Base-by-base conservation (phyloP, 257 asterid genomes). In the Agastache rugosa region DNA sequence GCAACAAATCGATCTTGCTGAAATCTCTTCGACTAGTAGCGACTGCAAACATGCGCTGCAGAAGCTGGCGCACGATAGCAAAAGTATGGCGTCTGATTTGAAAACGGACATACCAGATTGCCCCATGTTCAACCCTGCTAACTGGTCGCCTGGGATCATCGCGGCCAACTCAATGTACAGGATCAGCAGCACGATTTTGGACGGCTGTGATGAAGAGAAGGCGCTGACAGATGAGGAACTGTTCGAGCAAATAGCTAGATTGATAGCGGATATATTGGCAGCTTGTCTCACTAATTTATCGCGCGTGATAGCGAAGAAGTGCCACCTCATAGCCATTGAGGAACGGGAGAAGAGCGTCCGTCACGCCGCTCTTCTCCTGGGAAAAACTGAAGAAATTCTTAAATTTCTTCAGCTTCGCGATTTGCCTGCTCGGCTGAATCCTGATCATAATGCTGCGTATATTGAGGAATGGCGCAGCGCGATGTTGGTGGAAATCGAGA, bases 81-180 rank as follows among this genome's bases (percentile, higher is more conserved):
- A 79, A 22, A 39, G 11, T 22, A 72, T 44, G 0, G 80, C 78
- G 11, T 16, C 67, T 27, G 80, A 72, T 69, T 68, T 82, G 74
- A 63, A 25, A 69, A 77, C 74, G 25, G 75, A 50, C 31, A 51
- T 71, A 0, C 71, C 54, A 11, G 81, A 69, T 10, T 31, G 70
- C 74, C 79, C 67, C 22, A 81, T 81, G 88, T 54, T 63, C 50
- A 79, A 74, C 73, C 88, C 85, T 3, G 74, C 72, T 3, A 69
- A 78, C 64, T 81, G 88, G 84, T 78, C 84, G 1, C 69, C 59
- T 0, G 75, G 69, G 11, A 67, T 82, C n/a, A 63, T 85, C 37
- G 85, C 89, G 16, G 89, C 89, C 19, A 80, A 82, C 67, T 75
- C 87, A 23, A 85, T 85, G 85, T 72, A 82, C 73, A 72, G 82